These are phyloP conservation scores for Castanospermum australe DNA, from an alignment of 306 rosid genomes.

Conservation along the genomic window DNA sequence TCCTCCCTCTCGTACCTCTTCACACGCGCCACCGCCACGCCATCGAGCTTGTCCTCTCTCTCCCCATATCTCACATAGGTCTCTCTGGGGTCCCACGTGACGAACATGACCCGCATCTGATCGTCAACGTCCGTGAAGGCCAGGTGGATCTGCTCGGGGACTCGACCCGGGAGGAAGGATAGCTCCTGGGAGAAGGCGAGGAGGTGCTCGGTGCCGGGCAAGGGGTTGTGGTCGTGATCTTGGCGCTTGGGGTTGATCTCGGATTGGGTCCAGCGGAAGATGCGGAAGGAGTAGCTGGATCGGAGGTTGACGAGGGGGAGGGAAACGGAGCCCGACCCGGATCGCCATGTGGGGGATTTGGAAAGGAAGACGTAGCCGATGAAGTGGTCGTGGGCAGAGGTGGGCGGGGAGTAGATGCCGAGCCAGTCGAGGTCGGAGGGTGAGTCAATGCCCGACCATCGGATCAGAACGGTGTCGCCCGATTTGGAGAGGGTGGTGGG, in stretches of 20 bases:
- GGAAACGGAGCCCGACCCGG: conserved; percentile 69
- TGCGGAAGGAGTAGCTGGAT: conserved; percentile 74
- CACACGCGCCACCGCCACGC: conserved; percentile 51
- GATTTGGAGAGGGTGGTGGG: conserved; percentile 56
- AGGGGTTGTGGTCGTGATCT: conserved; percentile 78
- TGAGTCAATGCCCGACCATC: conserved; percentile 64
- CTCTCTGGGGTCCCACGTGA: conserved; percentile 43
- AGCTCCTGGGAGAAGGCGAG: conserved; percentile 53
- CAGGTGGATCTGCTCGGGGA: conserved; percentile 84
- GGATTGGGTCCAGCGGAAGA: conserved; percentile 71
- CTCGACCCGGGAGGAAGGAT: conserved; percentile 36
- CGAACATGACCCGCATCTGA: conserved; percentile 85
- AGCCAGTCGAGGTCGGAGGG: conserved; percentile 83
- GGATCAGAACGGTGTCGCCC: conserved; percentile 51
- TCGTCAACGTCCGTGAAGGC: conserved; percentile 54
- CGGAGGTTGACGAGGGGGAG: conserved; percentile 75
- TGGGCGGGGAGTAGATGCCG: conserved; percentile 80
- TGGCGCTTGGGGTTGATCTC: conserved; percentile 58
- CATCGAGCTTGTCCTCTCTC: conserved; percentile 32
- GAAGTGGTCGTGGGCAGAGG: conserved; percentile 55
- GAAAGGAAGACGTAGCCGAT: conserved; percentile 79
- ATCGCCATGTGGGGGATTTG: conserved; percentile 51
- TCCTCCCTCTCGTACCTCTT: conserved; percentile 70
- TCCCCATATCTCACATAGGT: conserved; percentile 58
- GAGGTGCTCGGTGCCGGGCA: conserved; percentile 57